Percentiles rank a stretch among this genome's conserved stretches.
These are phyloP conservation scores for Leccinum uliginosum DNA, from an alignment of 768 basidiomycete species.

Conservation along the genomic window DNA sequence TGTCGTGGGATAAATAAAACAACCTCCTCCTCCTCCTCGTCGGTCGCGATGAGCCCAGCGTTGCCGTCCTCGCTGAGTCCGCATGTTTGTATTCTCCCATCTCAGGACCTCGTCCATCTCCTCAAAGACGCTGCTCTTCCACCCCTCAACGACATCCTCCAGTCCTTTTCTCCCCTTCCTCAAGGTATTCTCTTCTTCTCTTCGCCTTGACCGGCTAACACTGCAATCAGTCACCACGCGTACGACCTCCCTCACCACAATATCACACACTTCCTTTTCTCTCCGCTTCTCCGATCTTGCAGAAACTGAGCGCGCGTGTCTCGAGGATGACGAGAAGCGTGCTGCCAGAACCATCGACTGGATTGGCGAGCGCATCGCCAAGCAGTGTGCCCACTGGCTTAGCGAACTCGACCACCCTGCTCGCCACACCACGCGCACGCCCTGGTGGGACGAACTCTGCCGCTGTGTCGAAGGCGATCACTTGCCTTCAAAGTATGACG, in stretches of 20 bases:
- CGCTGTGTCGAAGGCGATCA: conserved; percentile 75
- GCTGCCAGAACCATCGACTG: conserved; percentile 82
- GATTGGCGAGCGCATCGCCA: conserved; percentile 69
- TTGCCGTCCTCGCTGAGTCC: conserved; percentile 77
- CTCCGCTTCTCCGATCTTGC: conserved; percentile 74
- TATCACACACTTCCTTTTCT: conserved; percentile 68
- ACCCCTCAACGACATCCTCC: conserved; percentile 66
- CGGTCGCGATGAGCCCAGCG: conserved; percentile 41
- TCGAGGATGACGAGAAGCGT: conserved; percentile 75
- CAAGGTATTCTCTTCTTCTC: conserved; percentile 49
- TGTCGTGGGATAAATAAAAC: conserved; percentile 6
- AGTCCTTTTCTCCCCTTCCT: conserved; percentile 80
- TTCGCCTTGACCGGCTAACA: conserved; percentile 4
- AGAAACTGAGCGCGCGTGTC: conserved; percentile 69
- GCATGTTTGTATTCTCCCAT: conserved; percentile 71
- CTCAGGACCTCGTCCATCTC: conserved; percentile 63
- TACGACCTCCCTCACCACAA: conserved; percentile 65
- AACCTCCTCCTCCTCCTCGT: background rate
- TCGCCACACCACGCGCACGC: conserved; percentile 45
- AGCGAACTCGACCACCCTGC: conserved; percentile 55
- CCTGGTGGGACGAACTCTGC: conserved; percentile 87
- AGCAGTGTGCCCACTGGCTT: conserved; percentile 65
- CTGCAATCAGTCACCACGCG: conserved; percentile 65
- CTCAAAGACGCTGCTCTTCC: conserved; percentile 59
- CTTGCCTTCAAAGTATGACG: conserved; percentile 65